phyloP scores from a whole-genome alignment of 257 asterid species.

The Coffea canephora region DNA sequence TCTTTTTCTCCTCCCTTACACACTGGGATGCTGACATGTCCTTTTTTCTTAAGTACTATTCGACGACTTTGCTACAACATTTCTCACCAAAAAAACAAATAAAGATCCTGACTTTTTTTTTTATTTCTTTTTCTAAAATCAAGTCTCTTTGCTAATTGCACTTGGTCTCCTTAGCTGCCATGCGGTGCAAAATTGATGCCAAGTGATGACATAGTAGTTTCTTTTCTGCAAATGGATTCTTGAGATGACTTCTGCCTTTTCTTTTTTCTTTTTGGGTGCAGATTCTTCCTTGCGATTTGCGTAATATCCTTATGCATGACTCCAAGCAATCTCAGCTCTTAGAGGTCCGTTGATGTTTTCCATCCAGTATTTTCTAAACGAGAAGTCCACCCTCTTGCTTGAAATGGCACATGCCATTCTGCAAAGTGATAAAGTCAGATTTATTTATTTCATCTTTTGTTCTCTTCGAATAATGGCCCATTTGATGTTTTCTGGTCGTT shows the following conservation, averaged over 20 bases:
- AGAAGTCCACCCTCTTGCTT: not conserved
- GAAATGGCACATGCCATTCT: not conserved
- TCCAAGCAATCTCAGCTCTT: conserved; percentile 43
- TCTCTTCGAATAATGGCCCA: not conserved
- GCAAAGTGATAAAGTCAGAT: not conserved
- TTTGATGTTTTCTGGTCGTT: not conserved
- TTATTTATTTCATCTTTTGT: no score
- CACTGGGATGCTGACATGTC: no score
- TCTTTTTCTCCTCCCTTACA: no score
- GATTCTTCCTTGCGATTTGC: conserved; percentile 75
- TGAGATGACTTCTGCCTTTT: not conserved
- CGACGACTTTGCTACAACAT: no score
- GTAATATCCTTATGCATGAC: conserved; percentile 40
- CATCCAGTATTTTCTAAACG: not conserved
- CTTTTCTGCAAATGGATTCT: no score
- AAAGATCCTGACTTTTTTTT: no score
- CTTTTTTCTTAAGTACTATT: no score
- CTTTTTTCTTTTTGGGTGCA: conserved; percentile 21
- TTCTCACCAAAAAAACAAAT: no score
- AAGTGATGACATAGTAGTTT: no score
- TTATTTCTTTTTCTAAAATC: no score
- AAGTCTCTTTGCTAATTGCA: no score
- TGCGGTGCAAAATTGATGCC: not conserved
- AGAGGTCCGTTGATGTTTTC: conserved; percentile 40
- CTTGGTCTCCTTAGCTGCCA: not conserved